A percentile compares a stretch with the other conserved stretches of the same genome.
Conservation (phyloP, 108 stramenopile species). For the Bacterosira constricta region DNA sequence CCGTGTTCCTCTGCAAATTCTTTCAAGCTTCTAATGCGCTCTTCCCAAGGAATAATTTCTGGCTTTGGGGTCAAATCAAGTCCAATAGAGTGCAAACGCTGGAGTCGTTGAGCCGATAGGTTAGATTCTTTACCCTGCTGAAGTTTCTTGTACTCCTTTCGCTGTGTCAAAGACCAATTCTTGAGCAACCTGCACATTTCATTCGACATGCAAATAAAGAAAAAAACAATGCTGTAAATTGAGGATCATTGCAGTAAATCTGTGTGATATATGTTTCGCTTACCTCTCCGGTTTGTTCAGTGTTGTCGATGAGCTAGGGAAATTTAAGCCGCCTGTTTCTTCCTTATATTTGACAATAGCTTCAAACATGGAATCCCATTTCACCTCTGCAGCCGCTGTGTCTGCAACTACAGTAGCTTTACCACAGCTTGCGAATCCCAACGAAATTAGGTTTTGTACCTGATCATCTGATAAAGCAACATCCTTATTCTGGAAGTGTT, state of each 20-base stretch:
- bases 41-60: background rate
- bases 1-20: background rate
- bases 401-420: background rate
- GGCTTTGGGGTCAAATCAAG: background rate
- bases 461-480: background rate
- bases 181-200: too few relatives aligned
- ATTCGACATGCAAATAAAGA: too few relatives aligned
- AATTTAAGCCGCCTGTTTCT: background rate
- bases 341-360: background rate
- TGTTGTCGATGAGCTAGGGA: background rate
- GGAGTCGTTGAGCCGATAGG: background rate
- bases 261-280: too few relatives aligned
- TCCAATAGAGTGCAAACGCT: background rate
- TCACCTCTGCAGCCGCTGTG: background rate
- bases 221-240: too few relatives aligned
- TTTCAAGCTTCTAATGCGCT: background rate
- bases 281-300: background rate
- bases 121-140: background rate
- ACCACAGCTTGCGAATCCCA: background rate
- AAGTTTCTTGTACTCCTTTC: slow-evolving; percentile 1
- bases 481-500: background rate
- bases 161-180: background rate
- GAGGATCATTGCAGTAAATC: too few relatives aligned
- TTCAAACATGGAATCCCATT: background rate
- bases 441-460: background rate